These are phyloP conservation scores for Pelargonium fulgidum DNA, from an alignment of 441 rosid genomes.

Conservation along the genomic window DNA sequence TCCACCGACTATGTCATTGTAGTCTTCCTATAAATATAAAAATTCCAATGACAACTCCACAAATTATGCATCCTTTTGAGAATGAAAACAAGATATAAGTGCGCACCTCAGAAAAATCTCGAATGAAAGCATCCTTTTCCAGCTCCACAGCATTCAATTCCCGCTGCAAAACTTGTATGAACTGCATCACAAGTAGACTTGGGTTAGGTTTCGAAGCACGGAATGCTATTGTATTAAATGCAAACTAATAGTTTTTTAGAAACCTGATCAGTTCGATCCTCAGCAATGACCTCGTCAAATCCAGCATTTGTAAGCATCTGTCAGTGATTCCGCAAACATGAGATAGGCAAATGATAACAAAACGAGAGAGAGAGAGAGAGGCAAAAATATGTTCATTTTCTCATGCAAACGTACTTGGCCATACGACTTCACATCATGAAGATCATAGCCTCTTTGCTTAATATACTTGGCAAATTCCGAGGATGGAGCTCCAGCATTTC, in stretches of 20 bases:
- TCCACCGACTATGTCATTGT: constrained; percentile 78
- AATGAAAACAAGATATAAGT: too few relatives aligned
- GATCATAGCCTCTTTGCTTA: constrained; percentile 94
- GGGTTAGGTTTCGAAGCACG: constrained; percentile 1
- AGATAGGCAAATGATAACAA: neutral
- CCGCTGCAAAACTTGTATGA: neutral
- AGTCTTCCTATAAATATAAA: too few relatives aligned
- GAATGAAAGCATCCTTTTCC: constrained; percentile 6
- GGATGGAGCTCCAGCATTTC: constrained; percentile 56
- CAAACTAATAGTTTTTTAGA: neutral
- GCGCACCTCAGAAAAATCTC: neutral
- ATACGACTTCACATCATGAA: constrained; percentile 71
- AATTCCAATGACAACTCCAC: too few relatives aligned
- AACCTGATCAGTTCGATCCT: constrained; percentile 88
- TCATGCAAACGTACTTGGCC: constrained; percentile 51
- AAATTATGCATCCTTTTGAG: too few relatives aligned
- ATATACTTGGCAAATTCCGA: constrained; percentile 64
- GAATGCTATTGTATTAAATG: neutral
- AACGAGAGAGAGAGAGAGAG: neutral
- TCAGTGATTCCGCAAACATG: neutral
- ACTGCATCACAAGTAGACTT: neutral
- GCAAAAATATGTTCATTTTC: neutral
- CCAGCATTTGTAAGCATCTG: constrained; percentile 91
- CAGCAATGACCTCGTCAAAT: constrained; percentile 61
- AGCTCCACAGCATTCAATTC: neutral